Conservation (phyloP, 179 eudicot genomes). For the Silene vulgaris region DNA sequence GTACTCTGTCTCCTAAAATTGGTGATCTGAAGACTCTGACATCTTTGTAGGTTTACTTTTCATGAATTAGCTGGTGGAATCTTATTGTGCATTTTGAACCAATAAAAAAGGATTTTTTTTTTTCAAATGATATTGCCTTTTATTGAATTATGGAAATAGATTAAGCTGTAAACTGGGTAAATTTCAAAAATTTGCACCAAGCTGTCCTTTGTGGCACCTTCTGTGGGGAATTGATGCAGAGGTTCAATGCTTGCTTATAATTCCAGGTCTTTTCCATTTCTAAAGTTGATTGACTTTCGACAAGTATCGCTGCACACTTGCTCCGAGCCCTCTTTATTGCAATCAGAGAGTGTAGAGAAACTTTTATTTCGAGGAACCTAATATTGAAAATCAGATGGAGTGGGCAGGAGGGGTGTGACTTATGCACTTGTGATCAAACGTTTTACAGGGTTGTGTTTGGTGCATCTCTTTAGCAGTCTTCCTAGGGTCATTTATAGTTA, state of each 20-base stretch:
- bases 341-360: background rate
- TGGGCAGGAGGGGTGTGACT: background rate
- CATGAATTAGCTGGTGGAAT: constrained; percentile 3
- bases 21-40: constrained; percentile 49
- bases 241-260: background rate
- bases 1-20: constrained; percentile 55
- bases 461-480: background rate
- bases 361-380: background rate
- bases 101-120: background rate
- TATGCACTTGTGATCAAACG: background rate
- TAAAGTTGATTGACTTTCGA: background rate
- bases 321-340: background rate
- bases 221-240: background rate
- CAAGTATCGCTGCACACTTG: constrained; percentile 1
- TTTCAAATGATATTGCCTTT: background rate
- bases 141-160: background rate
- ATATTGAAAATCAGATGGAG: background rate
- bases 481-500: background rate
- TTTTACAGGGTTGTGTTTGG: background rate
- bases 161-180: background rate
- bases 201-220: background rate
- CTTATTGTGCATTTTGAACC: background rate
- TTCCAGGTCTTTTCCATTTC: background rate
- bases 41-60: constrained; percentile 58
- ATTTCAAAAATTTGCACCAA: background rate